Evolutionary conservation across 73 alveolate genomes (phyloP), one percentile per base, ranked within the genome.

Genomic region (Durusdinium trenchii): DNA sequence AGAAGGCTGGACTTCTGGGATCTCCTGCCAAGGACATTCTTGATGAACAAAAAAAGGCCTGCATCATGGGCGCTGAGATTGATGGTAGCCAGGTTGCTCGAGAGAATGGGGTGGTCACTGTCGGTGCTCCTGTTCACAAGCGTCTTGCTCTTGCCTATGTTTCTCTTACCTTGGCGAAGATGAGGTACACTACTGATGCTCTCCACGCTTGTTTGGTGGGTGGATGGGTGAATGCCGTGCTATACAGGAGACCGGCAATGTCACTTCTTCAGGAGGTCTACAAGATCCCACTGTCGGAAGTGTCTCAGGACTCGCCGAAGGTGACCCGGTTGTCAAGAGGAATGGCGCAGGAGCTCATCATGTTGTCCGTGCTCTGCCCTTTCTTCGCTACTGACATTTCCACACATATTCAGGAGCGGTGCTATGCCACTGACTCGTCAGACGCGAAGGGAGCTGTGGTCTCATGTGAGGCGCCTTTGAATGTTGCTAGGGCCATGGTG

Each of bases 11-110:
- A n/a, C n/a, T n/a, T n/a, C n/a, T n/a, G n/a, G n/a, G n/a, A n/a
- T n/a, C n/a, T n/a, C n/a, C n/a, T n/a, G n/a, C n/a, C n/a, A n/a
- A n/a, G n/a, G n/a, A n/a, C n/a, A n/a, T n/a, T n/a, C n/a, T n/a
- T n/a, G n/a, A n/a, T n/a, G n/a, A n/a, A n/a, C n/a, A n/a, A n/a
- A n/a, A n/a, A n/a, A n/a, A n/a, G n/a, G n/a, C n/a, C n/a, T n/a
- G n/a, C n/a, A n/a, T n/a, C n/a, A n/a, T n/a, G n/a, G 94, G 94
- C 32, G 94, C 78, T 4, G 78, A 83, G 76, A 40, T 83, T n/a
- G 47, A 50, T 52, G 2, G 43, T 83, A 32, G 78, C 2, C 50
- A 32, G 32, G 32, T 32, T 4, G 61, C n/a, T n/a, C 23, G 35
- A 40, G 64, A 51, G 20, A 5, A 40, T 23, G 94, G 94, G 16